phyloP scores from a whole-genome alignment of 805 yeast species.

The Candida lessepsii region DNA sequence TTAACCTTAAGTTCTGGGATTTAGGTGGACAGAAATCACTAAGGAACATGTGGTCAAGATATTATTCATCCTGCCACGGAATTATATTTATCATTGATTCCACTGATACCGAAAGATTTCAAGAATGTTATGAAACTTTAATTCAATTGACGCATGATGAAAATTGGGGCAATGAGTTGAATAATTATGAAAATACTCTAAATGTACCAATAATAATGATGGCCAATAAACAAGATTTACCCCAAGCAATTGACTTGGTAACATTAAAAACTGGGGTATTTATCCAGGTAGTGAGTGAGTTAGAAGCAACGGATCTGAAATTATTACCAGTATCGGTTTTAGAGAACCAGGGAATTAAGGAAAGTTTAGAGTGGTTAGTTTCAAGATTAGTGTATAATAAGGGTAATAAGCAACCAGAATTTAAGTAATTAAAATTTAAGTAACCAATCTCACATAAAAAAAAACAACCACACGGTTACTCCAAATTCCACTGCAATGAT shows the following conservation, averaged over 20 bases:
- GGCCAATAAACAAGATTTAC: slow-evolving; percentile 88
- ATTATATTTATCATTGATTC: slow-evolving; percentile 91
- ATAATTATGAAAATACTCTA: slow-evolving; percentile 31
- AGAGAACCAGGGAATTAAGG: slow-evolving; percentile 78
- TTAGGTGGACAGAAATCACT: slow-evolving; percentile 92
- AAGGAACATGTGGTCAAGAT: slow-evolving; percentile 82
- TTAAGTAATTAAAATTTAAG: slow-evolving; percentile 25
- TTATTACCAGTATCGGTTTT: slow-evolving; percentile 88
- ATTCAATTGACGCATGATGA: slow-evolving; percentile 43
- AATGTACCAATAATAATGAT: slow-evolving; percentile 89
- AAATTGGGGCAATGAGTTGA: slow-evolving; percentile 33
- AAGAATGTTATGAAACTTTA: slow-evolving; percentile 75
- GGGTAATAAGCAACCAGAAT: slow-evolving; percentile 57
- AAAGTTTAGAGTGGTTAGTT: slow-evolving; percentile 86
- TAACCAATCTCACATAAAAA: too few species aligned
- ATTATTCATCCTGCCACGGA: slow-evolving; percentile 84
- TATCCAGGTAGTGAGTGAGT: slow-evolving; percentile 75
- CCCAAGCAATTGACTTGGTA: slow-evolving; percentile 46
- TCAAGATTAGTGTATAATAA: slow-evolving; percentile 69
- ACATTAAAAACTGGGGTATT: slow-evolving; percentile 77
- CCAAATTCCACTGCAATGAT: too few species aligned
- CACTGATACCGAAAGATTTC: slow-evolving; percentile 76
- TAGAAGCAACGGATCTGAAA: slow-evolving; percentile 88
- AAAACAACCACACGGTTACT: too few species aligned
- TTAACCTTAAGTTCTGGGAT: slow-evolving; percentile 85